Percentiles rank a stretch among this genome's conserved stretches.
These are phyloP conservation scores for Trichophyton simii DNA, from an alignment of 2,329 filamentous ascomycete species.

Conservation along the genomic window DNA sequence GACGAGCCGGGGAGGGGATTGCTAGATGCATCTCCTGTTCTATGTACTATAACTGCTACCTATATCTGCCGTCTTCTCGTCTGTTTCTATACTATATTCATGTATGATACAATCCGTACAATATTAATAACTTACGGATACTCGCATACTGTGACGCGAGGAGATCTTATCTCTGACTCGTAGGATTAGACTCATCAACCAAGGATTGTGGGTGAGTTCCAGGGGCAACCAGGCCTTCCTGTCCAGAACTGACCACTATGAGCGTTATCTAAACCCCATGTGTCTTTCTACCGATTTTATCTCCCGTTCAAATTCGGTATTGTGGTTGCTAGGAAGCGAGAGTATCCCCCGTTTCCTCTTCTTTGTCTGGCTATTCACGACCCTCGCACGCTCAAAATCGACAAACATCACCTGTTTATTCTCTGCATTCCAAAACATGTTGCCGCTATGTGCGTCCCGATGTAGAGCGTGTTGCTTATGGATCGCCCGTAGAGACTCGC, in stretches of 20 bases:
- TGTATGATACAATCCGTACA: too few relatives aligned
- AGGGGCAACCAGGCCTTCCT: too few relatives aligned
- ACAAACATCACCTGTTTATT: constrained; percentile 9
- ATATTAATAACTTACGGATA: too few relatives aligned
- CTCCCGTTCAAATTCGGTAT: neutral
- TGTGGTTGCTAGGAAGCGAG: neutral
- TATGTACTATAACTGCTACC: neutral
- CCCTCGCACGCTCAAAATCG: constrained; percentile 11
- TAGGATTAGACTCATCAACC: too few relatives aligned
- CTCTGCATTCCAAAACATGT: constrained; percentile 12
- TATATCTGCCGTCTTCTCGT: neutral
- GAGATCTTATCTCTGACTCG: too few relatives aligned
- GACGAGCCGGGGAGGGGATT: too few relatives aligned
- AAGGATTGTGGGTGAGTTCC: too few relatives aligned
- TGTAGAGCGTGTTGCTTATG: constrained; percentile 9
- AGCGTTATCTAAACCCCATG: neutral
- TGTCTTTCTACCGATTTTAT: neutral
- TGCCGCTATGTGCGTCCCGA: constrained; percentile 1
- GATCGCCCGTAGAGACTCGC: constrained; percentile 7
- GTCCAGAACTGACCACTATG: too few relatives aligned
- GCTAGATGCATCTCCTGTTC: neutral
- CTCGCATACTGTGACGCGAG: too few relatives aligned
- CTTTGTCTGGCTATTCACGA: neutral
- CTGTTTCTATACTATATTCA: neutral
- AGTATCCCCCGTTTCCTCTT: neutral